A percentile compares a stretch with the other conserved stretches of the same genome.
Evolutionary conservation across 345 rosid genomes (phyloP).

Genomic region (Cochlearia excelsa): DNA sequence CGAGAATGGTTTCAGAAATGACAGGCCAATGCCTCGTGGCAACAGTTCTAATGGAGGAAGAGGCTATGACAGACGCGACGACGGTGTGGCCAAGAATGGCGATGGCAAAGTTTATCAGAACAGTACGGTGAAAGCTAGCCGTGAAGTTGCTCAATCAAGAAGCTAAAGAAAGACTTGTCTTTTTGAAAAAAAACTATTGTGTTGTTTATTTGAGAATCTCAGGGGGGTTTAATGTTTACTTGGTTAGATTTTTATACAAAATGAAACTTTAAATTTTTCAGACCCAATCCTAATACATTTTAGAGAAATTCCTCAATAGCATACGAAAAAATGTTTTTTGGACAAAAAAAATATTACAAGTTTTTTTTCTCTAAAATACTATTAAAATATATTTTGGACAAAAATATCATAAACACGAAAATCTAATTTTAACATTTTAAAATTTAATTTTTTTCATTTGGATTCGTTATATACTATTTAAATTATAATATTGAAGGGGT

Average conservation of each 20-base stretch:
- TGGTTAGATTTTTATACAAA: neutral
- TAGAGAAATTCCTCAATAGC: too few species aligned
- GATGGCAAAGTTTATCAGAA: slow-evolving; percentile 43
- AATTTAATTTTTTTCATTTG: too few species aligned
- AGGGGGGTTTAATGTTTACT: slow-evolving; percentile 1
- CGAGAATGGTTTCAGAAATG: slow-evolving; percentile 53
- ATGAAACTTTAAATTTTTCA: neutral
- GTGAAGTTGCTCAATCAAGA: slow-evolving; percentile 25
- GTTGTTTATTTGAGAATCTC: neutral
- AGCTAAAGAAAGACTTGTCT: slow-evolving; percentile 4
- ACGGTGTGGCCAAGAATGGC: slow-evolving; percentile 15
- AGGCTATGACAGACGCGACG: slow-evolving; percentile 42
- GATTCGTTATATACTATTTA: too few species aligned
- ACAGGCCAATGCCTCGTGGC: slow-evolving; percentile 50
- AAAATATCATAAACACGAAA: too few species aligned
- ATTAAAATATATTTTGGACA: too few species aligned
- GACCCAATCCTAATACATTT: neutral
- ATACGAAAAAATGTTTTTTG: too few species aligned
- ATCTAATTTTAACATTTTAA: too few species aligned
- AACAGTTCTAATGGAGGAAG: slow-evolving; percentile 42
- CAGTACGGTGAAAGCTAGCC: slow-evolving; percentile 20
- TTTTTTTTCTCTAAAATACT: too few species aligned
- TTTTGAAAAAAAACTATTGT: slow-evolving; percentile 12
- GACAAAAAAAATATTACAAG: too few species aligned
- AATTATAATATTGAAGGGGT: too few species aligned